These are phyloP conservation scores for Candida koratica DNA, from an alignment of 805 yeast genomes.

Conservation along the genomic window DNA sequence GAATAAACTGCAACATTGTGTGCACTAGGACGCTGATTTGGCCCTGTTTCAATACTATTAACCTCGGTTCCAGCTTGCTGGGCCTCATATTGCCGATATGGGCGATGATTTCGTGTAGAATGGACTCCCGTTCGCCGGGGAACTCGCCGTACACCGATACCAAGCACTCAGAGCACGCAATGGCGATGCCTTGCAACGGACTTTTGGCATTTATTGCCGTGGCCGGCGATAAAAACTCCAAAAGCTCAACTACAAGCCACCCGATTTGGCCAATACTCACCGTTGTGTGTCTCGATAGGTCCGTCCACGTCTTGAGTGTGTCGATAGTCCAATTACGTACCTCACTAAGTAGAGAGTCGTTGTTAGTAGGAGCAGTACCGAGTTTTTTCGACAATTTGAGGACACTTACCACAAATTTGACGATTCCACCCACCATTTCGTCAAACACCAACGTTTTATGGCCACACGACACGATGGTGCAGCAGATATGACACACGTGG, in stretches of 20 bases:
- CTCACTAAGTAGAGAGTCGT: background rate
- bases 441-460: background rate
- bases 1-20: conserved; percentile 6
- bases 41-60: background rate
- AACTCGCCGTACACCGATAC: conserved; percentile 6
- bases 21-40: conserved; percentile 4
- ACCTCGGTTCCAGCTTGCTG: conserved; percentile 4
- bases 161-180: conserved; percentile 1
- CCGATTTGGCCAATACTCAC: conserved; percentile 2
- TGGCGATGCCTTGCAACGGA: conserved; percentile 1
- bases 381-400: background rate
- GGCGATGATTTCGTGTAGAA: conserved; percentile 4
- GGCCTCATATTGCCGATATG: conserved; percentile 1
- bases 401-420: background rate
- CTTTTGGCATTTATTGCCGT: background rate
- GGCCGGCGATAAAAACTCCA: background rate
- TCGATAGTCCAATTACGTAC: conserved; percentile 3
- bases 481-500: background rate
- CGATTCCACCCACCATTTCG: background rate
- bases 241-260: background rate
- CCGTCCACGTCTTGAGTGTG: background rate
- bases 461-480: background rate
- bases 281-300: background rate
- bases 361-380: background rate
- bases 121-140: conserved; percentile 10